phyloP scores from a whole-genome alignment of 1,139 yeast genomes.

The Neolecta irregularis region DNA sequence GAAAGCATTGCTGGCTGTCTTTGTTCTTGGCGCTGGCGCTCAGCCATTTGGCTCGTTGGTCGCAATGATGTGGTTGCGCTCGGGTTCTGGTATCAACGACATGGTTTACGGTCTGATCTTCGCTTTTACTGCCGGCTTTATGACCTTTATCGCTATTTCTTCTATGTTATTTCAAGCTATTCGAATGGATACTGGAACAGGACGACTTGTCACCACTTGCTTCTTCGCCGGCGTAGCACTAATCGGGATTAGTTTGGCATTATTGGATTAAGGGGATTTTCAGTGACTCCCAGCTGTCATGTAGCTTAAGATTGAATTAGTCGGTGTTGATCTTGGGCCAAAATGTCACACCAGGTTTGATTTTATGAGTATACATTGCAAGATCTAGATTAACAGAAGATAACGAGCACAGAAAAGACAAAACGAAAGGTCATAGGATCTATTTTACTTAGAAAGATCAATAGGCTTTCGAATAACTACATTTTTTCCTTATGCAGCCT shows the following conservation, averaged over 20 bases:
- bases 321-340: not conserved
- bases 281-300: too few relatives aligned
- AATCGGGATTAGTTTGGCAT: constrained; percentile 9
- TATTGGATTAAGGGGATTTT: too few relatives aligned
- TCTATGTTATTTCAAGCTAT: constrained; percentile 11
- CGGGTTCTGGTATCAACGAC: constrained; percentile 1
- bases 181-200: constrained; percentile 6
- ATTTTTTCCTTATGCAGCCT: too few relatives aligned
- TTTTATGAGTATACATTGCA: too few relatives aligned
- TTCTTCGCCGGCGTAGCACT: constrained; percentile 8
- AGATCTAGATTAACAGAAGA: too few relatives aligned
- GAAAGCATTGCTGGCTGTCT: constrained; percentile 50
- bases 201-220: constrained; percentile 4
- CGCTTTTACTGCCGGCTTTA: constrained; percentile 7
- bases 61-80: constrained; percentile 34
- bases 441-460: too few relatives aligned
- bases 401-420: too few relatives aligned
- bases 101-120: constrained; percentile 18
- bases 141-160: constrained; percentile 10
- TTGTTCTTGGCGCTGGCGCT: constrained; percentile 62
- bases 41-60: constrained; percentile 80
- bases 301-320: too few relatives aligned
- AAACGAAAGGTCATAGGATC: too few relatives aligned
- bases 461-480: too few relatives aligned
- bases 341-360: too few relatives aligned